Percentiles rank a stretch among this genome's conserved stretches.
Conservation (phyloP, 495 filamentous ascomycete species). For the Aspergillus olivimuriae region DNA sequence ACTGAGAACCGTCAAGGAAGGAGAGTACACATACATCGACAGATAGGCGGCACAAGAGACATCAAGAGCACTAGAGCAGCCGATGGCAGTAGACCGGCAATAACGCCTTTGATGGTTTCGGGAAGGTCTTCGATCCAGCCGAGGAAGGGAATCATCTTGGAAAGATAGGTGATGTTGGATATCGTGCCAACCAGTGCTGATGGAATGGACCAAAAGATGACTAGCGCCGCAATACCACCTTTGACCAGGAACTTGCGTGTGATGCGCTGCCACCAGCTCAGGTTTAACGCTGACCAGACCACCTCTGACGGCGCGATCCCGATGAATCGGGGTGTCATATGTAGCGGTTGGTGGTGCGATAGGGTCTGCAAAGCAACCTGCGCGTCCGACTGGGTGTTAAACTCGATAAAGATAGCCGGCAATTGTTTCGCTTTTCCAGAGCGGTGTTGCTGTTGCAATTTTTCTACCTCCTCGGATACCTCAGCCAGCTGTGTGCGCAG, state of each 20-base stretch:
- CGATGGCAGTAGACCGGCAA: conserved; percentile 72
- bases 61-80: conserved; percentile 74
- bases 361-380: conserved; percentile 76
- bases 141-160: conserved; percentile 54
- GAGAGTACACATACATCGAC: conserved; percentile 52
- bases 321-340: conserved; percentile 78
- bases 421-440: conserved; percentile 43
- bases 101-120: conserved; percentile 59
- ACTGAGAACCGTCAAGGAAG: neutral
- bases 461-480: conserved; percentile 62
- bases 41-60: conserved; percentile 79
- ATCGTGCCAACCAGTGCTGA: conserved; percentile 75
- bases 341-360: conserved; percentile 75
- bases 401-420: conserved; percentile 80
- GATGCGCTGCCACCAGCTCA: conserved; percentile 79
- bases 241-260: conserved; percentile 60
- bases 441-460: conserved; percentile 51
- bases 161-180: conserved; percentile 71
- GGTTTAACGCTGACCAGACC: conserved; percentile 72
- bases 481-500: conserved; percentile 63
- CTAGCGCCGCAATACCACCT: conserved; percentile 63
- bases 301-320: conserved; percentile 73
- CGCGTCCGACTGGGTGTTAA: conserved; percentile 68
- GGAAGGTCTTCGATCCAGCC: conserved; percentile 67
- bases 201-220: conserved; percentile 90